Evolutionary conservation across 1,284 basidiomycete genomes (phyloP), one percentile per base, ranked within the genome.

Genomic region (Sphaerobolus stellatus): DNA sequence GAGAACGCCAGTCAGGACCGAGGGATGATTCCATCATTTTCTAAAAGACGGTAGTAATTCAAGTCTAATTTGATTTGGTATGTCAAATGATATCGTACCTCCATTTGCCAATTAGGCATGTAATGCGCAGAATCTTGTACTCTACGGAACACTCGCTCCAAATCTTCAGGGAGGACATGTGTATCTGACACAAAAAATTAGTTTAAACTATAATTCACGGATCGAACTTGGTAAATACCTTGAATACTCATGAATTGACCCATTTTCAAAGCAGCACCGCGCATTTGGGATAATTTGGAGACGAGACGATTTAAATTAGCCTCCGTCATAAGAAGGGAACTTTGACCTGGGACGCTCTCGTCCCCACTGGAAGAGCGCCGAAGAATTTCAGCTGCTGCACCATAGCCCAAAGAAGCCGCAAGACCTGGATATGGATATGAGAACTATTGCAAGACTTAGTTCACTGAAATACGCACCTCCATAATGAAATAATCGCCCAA

Each of bases 181-280:
- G 92, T 90, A 69, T 98, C 94, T 90, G 57, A 8, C 29, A 20
- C 18, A 27, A 28, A 18, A 25, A 5, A 59, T 40, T 1, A 20
- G 6, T 1, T 20, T 38, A 31, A 11, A 1, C n/a, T n/a, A 18
- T 7, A 13, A 40, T 58, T 38, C 18, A 48, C 7, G 16, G 6
- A 44, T 34, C 9, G 25, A 46, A 43, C 18, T 11, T 43, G 27
- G 24, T 2, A 34, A 30, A 56, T 33, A 92, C 93, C 93, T 80
- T 99, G 96, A 36, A 99, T 98, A 64, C 92, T 95, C 78, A 99
- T 81, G 66, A 99, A 99, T 67, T 99, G 97, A 0, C 96, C 96
- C 2, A 99, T 74, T 73, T 99, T 99, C 56, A 99, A 77, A 0
- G 96, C 97, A 0, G 97, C 96, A 1, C 96, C 96, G 18, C 96